Evolutionary conservation across 2,329 filamentous ascomycete species (phyloP), one percentile per base, ranked within the genome.

Genomic region (Xylariaceae sp.): DNA sequence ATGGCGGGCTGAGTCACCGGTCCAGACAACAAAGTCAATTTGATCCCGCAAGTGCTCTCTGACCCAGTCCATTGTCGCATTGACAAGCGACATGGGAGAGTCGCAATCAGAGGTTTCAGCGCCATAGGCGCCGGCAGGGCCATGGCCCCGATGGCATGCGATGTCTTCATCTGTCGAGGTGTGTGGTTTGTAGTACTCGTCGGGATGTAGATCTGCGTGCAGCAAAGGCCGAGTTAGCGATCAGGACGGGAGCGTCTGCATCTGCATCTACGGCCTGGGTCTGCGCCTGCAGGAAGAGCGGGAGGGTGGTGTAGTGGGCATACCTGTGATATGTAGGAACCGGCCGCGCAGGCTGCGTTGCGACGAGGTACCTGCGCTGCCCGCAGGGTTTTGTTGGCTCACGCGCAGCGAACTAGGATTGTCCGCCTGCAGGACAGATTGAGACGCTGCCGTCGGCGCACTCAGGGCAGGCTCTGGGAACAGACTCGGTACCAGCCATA

Each of bases 11-110:
- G 87, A 92, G 68, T 96, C 90, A 57, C 90, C 90, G 1, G 91
- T 96, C 90, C 90, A 96, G 43, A 96, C 75, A 44, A 96, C 85
- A 66, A 96, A 96, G 67, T 96, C 90, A 56, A 96, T 79, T 3
- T 84, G 71, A 64, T 91, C 86, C 64, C 81, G 86, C 50, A 96
- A 64, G 61, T 95, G 85, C 39, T 83, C 78, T 40, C 82, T 76
- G 45, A 99, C 86, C 92, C 92, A 99, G 62, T 85, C 78, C 64
- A 97, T 89, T 0, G 92, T 97, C 60, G 89, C 87, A 67, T 97
- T 88, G 53, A 96, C 75, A 15, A 99, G 82, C 0, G 85, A 74
- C 51, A 85, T 71, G 0, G 94, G 92, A 2, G 89, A 82, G 71
- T 99, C 94, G 76, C 94, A 99, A 52, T 90, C 88, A 9, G 88